A percentile compares a stretch with the other conserved stretches of the same genome.
Evolutionary conservation across 192 early-diverging fungal genomes (phyloP).

Genomic region (Globomyces pollinis-pini): DNA sequence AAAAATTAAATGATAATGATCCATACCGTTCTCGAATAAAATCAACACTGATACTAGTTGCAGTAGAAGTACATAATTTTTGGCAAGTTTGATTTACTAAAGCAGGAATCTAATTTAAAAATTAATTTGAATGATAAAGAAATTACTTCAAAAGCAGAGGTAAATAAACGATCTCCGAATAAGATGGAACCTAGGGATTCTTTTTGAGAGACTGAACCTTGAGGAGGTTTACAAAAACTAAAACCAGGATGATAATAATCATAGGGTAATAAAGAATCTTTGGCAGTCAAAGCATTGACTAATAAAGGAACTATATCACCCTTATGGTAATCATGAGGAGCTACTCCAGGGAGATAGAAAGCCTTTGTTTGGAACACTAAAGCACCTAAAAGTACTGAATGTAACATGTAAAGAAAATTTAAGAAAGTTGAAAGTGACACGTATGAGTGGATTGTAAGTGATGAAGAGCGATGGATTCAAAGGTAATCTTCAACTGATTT

Average conservation of each 20-base stretch:
- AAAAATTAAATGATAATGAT: too few species aligned
- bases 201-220: constrained; percentile 35
- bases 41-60: constrained; percentile 61
- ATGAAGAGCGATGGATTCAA: too few species aligned
- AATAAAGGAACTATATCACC: constrained; percentile 63
- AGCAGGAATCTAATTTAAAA: constrained; percentile 45
- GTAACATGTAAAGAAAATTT: too few species aligned
- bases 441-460: too few species aligned
- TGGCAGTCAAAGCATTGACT: constrained; percentile 83
- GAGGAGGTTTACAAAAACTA: constrained; percentile 72
- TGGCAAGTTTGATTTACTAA: constrained; percentile 48
- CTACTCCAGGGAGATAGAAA: constrained; percentile 92
- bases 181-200: constrained; percentile 88
- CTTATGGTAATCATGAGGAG: constrained; percentile 72
- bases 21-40: too few species aligned
- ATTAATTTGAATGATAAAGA: too few species aligned
- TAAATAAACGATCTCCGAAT: constrained; percentile 92
- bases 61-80: constrained; percentile 50
- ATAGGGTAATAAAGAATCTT: constrained; percentile 58
- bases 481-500: too few species aligned
- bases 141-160: constrained; percentile 67
- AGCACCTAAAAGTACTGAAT: neutral
- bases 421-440: too few species aligned
- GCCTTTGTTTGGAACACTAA: constrained; percentile 35
- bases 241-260: constrained; percentile 84